Percentiles rank a stretch among this genome's conserved stretches.
These are phyloP conservation scores for Fistulifera solaris DNA, from an alignment of 108 stramenopile species.

Conservation along the genomic window DNA sequence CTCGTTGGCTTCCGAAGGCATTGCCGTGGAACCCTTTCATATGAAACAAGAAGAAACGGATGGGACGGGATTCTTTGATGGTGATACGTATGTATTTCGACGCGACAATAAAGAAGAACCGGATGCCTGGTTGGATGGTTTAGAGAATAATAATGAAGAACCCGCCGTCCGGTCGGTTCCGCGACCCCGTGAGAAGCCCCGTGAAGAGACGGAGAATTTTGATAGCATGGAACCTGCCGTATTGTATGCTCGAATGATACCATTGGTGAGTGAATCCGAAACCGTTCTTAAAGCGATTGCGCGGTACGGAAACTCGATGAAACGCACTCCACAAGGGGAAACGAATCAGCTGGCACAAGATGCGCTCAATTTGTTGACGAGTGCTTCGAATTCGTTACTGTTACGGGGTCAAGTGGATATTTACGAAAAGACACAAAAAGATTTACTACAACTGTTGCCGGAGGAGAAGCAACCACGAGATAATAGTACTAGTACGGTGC, in stretches of 20 bases:
- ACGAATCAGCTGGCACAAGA: constrained; percentile 1
- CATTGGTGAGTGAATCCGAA: constrained; percentile 44
- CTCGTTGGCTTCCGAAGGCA: constrained; percentile 31
- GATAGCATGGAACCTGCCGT: constrained; percentile 32
- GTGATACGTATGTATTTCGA: constrained; percentile 51
- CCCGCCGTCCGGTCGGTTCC: neutral
- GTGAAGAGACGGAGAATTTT: constrained; percentile 15
- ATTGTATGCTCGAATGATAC: constrained; percentile 28
- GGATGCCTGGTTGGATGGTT: constrained; percentile 52
- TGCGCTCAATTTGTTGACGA: constrained; percentile 12
- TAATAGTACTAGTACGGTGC: constrained; percentile 9
- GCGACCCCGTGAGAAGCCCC: constrained; percentile 7
- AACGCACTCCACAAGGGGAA: constrained; percentile 7
- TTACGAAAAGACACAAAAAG: constrained; percentile 42
- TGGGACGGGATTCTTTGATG: constrained; percentile 64
- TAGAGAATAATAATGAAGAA: constrained; percentile 9
- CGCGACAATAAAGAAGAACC: constrained; percentile 10
- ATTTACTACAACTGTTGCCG: constrained; percentile 29
- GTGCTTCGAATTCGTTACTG: constrained; percentile 45
- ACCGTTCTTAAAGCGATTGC: constrained; percentile 49
- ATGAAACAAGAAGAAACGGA: constrained; percentile 70
- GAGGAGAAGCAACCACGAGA: constrained; percentile 10
- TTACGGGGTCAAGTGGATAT: constrained; percentile 62
- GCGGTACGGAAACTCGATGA: constrained; percentile 47
- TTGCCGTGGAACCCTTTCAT: constrained; percentile 71